Base-by-base conservation (phyloP, 352 stramenopile species). In the Globisporangium okanoganense region DNA sequence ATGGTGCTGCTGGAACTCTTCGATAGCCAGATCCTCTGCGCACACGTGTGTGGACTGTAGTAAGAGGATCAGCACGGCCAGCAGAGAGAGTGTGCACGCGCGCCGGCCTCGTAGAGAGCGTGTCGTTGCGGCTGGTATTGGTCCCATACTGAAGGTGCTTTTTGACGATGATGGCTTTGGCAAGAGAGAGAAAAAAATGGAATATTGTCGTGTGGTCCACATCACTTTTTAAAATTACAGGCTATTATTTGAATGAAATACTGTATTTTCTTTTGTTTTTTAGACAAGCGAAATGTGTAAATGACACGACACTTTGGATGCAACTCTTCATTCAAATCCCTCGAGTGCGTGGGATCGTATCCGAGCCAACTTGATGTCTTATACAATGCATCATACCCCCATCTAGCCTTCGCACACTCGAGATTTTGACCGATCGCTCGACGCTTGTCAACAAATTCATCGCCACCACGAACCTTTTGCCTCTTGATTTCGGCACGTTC, bases 1-100 rank as follows among this genome's bases (percentile, higher is more conserved):
- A 7, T 55, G 49, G 47, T 56, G 57, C 35, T 56, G 57, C 57
- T 41, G 57, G 47, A 57, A 49, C 35, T 54, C 33, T n/a, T 56
- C 57, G 47, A 63, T 49, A 25, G 47, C 57, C 33, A 57, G 47
- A 35, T 63, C 45, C 27, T 63, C 47, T 25, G 22, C 47, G 25
- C 12, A 8, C 10, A 40, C 38, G 0, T 9, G 10, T 0, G 27
- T 5, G 5, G 1, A 41, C 27, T 38, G 29, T 22, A 40, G 43
- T 2, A 53, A 10, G 16, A 20, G 16, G 3, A 14, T 8, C 1
- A 60, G 24, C 27, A n/a, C 54, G 4, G 38, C 6, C 18, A 58
- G 24, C 25, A 38, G 16, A 1, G 14, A 5, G 29, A 25, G 10
- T 8, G 38, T 8, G 22, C 36, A 57, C 16, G 10, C 18, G 25